Base-by-base conservation (phyloP, 768 basidiomycete species). In the Infundibulicybe gibba region DNA sequence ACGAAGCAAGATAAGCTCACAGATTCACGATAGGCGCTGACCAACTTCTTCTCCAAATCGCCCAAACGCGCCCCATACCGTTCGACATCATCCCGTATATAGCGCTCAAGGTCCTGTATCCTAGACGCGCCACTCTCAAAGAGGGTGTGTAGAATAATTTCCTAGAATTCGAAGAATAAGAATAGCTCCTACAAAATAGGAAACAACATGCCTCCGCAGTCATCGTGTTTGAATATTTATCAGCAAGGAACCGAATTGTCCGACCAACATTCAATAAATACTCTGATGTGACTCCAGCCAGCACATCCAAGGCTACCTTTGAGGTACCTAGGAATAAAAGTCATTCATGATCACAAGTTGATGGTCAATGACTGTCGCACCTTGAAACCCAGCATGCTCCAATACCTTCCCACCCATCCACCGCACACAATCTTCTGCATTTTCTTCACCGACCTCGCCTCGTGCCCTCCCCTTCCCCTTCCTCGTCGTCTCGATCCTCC, bases 361-460 rank as follows among this genome's bases (percentile, higher is more conserved):
- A 43, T 10, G 9, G 2, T 33, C 35, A 37, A 21, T 8, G 6
- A 39, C 37, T 13, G 48, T 66, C 82, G 47, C 47, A 87, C 93
- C 90, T 74, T 97, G 94, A 58, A 97, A 97, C 2, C 94, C 94
- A 41, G 77, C 75, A 70, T 97, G 94, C 55, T 95, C 92, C 56
- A 97, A 58, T 43, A 95, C 74, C 68, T 90, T 92, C 44, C 69
- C 67, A 17, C 78, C 72, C 76, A 81, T 79, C 89, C 84, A 91
- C 54, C 74, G 70, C 57, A 86, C 58, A 66, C 85, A 94, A 46
- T 81, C 75, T 38, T 68, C 64, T 6, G 85, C 82, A 48, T 74
- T 81, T 47, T 71, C 66, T 49, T 75, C 75, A 1, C 84, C 87
- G 20, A 90, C 61, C 47, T 85, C 86, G 35, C 78, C 54, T 10